These are phyloP conservation scores for Botryotinia narcissicola DNA, from an alignment of 2,329 filamentous ascomycete species.

Conservation along the genomic window DNA sequence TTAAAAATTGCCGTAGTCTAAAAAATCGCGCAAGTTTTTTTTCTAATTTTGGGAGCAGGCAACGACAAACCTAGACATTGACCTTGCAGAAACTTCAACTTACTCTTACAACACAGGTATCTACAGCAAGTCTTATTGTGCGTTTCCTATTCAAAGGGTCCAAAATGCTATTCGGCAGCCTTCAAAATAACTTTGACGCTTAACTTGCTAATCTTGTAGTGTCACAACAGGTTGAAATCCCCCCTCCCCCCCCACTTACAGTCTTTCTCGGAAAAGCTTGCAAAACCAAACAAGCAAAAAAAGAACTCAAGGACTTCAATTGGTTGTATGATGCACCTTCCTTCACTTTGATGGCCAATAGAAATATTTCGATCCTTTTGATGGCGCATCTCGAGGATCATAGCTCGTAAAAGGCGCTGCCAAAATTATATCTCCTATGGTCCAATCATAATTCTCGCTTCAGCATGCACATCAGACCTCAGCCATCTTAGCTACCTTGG, in stretches of 20 bases:
- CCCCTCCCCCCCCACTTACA: not conserved
- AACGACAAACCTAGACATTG: not conserved
- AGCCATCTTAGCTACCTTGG: not conserved
- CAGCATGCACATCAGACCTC: slow-evolving; percentile 18
- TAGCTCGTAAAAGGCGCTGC: slow-evolving; percentile 5
- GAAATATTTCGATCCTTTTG: not conserved
- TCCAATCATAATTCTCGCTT: slow-evolving; percentile 11
- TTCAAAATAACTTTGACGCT: not conserved
- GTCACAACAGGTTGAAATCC: slow-evolving; percentile 17
- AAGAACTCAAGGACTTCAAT: not conserved
- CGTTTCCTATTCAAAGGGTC: not conserved
- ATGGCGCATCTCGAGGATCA: slow-evolving; percentile 13
- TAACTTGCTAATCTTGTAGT: slow-evolving; percentile 4
- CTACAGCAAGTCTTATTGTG: not conserved
- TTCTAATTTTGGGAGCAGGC: not conserved
- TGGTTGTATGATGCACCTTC: not conserved
- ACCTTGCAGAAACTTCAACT: not conserved
- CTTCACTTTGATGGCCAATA: not conserved
- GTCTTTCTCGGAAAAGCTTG: slow-evolving; percentile 6
- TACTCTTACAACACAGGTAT: not conserved
- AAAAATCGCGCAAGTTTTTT: not conserved
- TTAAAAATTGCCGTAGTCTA: not conserved
- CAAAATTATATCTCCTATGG: not conserved
- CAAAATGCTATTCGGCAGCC: not conserved
- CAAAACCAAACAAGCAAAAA: not conserved